Conservation (phyloP, 2,329 filamentous ascomycete genomes). For the Phymatotrichopsis omnivora region DNA sequence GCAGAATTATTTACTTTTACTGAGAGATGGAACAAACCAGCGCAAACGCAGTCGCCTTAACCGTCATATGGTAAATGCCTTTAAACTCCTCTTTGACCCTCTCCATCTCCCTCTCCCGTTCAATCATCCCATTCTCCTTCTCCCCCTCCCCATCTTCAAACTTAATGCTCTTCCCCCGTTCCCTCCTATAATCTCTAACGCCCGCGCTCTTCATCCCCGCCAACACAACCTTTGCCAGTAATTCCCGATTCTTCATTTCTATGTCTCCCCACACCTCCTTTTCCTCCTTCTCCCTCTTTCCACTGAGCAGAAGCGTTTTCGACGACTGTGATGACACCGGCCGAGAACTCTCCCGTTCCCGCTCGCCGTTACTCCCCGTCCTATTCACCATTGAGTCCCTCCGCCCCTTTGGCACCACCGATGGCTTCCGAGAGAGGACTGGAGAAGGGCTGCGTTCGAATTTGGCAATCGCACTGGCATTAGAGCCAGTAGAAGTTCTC, state of each 20-base stretch:
- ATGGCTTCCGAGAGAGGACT: neutral
- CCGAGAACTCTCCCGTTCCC: neutral
- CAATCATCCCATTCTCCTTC: constrained; percentile 6
- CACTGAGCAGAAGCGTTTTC: neutral
- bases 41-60: constrained; percentile 25
- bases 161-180: constrained; percentile 8
- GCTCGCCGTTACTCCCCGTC: neutral
- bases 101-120: constrained; percentile 18
- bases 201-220: constrained; percentile 23
- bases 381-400: constrained; percentile 1
- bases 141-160: constrained; percentile 1
- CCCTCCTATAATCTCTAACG: constrained; percentile 22
- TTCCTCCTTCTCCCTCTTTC: neutral
- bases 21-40: constrained; percentile 5
- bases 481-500: neutral
- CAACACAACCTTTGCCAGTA: constrained; percentile 22
- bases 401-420: neutral
- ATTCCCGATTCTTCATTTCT: constrained; percentile 19
- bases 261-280: constrained; percentile 20
- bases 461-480: constrained; percentile 10
- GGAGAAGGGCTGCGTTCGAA: constrained; percentile 16
- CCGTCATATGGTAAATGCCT: constrained; percentile 24
- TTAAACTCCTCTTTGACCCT: constrained; percentile 27
- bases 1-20: neutral
- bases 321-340: constrained; percentile 2